These are phyloP conservation scores for Arabidopsis thaliana DNA, from an alignment of 345 rosid species.

Conservation along the genomic window TAIR10.1 NC_003076.8:22726001-22726500, in stretches of 20 bases:
- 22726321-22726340: slow-evolving; percentile 28
- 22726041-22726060: slow-evolving; percentile 25
- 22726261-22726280: slow-evolving; percentile 3
- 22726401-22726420: background rate
- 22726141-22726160: background rate
- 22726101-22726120: slow-evolving; percentile 6
- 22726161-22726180: slow-evolving; percentile 77
- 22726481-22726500: slow-evolving; percentile 50
- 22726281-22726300: background rate
- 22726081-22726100: slow-evolving; percentile 12
- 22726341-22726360: background rate
- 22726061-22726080: background rate
- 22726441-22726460: slow-evolving; percentile 20
- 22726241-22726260: slow-evolving; percentile 81
- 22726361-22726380: slow-evolving; percentile 9
- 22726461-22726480: slow-evolving; percentile 32
- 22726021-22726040: slow-evolving; percentile 24
- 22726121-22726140: slow-evolving; percentile 15
- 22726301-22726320: slow-evolving; percentile 16
- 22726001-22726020: background rate
- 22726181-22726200: slow-evolving; percentile 79
- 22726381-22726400: background rate
- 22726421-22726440: slow-evolving; percentile 20
- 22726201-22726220: slow-evolving; percentile 73
- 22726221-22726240: slow-evolving; percentile 61